Base-by-base conservation (phyloP, 352 stramenopile genomes). In the Pythium brachiatum region DNA sequence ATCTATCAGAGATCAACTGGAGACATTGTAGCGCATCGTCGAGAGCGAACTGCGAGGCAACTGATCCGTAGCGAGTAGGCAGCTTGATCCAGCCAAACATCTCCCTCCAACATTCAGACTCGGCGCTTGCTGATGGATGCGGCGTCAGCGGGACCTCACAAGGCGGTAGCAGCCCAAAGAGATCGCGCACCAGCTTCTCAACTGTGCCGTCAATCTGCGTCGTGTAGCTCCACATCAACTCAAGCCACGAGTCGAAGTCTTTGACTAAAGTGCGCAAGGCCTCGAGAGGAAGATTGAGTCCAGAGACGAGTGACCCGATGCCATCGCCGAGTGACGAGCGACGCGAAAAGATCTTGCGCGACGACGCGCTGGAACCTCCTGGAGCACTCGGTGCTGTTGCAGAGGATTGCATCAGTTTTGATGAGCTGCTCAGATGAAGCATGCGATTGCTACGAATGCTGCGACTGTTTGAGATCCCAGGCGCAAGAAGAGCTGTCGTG, bases 211-310 rank as follows among this genome's bases (percentile, higher is more conserved):
- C 64, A 12, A 70, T 27, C 18, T 7, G 46, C 1, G 34, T 41
- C 0, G 69, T 54, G 61, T 78, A 78, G 3, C 1, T 53, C 74
- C 74, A 83, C 51, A 78, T 23, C 0, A 72, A 12, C 16, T 78
- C 69, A 5, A 83, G 41, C 74, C 74, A 83, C 31, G 70, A 60
- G 38, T 50, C 48, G 21, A 71, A 38, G 7, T 70, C 64, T 23
- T 70, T 59, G 18, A 70, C 50, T 21, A 18, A 15, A 1, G 31
- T 50, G 12, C 38, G 39, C 13, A 79, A 29, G 2, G 5, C 15
- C 34, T 76, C 64, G 13, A 71, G 41, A 7, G 64, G 64, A 1
- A 66, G 9, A n/a, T 63, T 50, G 11, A 71, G 47, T 1, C 27
- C 43, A 0, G 52, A 55, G 0, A 75, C 63, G n/a, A 76, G 67